A percentile compares a stretch with the other conserved stretches of the same genome.
These are phyloP conservation scores for Ceratobasidium sp. DNA, from an alignment of 1,284 basidiomycete species.

Conservation along the genomic window DNA sequence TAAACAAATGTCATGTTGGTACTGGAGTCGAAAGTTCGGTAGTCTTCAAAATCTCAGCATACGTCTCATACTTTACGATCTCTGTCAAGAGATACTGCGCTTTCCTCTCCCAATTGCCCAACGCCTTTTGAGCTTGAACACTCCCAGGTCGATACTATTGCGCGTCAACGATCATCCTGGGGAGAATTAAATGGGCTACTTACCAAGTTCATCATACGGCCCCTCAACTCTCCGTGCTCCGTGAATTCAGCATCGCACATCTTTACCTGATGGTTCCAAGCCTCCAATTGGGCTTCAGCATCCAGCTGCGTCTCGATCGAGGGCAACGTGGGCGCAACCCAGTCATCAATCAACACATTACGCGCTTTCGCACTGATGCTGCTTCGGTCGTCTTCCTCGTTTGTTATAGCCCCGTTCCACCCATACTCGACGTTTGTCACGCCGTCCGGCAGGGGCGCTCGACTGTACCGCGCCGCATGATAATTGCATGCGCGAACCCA, in stretches of 20 bases:
- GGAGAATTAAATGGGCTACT: neutral
- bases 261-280: slow-evolving; percentile 33
- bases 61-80: slow-evolving; percentile 43
- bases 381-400: slow-evolving; percentile 36
- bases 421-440: slow-evolving; percentile 43
- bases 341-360: slow-evolving; percentile 33
- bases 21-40: slow-evolving; percentile 10
- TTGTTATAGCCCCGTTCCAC: slow-evolving; percentile 25
- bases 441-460: slow-evolving; percentile 39
- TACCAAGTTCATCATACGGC: slow-evolving; percentile 41
- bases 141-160: slow-evolving; percentile 38
- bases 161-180: neutral
- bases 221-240: slow-evolving; percentile 42
- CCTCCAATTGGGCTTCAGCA: slow-evolving; percentile 17
- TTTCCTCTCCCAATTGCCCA: slow-evolving; percentile 44
- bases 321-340: slow-evolving; percentile 32
- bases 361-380: slow-evolving; percentile 7
- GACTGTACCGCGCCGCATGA: slow-evolving; percentile 42
- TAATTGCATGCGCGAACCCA: slow-evolving; percentile 44
- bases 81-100: slow-evolving; percentile 39
- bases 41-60: slow-evolving; percentile 36
- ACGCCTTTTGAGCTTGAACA: slow-evolving; percentile 39
- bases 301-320: slow-evolving; percentile 20
- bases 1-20: slow-evolving; percentile 21
- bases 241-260: slow-evolving; percentile 33